These are phyloP conservation scores for Cinnamomum micranthum DNA, from an alignment of 164 flowering plant genomes.

Conservation along the genomic window DNA sequence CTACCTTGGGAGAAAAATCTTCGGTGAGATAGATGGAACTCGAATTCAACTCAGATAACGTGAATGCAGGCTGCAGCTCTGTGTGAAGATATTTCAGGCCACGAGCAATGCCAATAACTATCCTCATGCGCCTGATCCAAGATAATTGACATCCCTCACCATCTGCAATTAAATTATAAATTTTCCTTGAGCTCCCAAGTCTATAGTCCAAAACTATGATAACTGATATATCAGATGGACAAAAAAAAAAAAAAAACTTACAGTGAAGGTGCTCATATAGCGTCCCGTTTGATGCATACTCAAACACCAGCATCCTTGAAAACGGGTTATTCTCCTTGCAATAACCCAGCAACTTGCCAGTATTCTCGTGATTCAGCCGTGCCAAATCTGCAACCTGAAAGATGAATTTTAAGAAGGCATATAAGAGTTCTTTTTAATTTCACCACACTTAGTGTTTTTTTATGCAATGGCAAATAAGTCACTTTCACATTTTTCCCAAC, in stretches of 20 bases:
- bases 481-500: neutral
- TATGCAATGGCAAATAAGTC: neutral
- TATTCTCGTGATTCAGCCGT: conserved; percentile 71
- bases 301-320: conserved; percentile 92
- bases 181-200: conserved; percentile 3
- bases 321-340: conserved; percentile 77
- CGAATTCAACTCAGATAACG: conserved; percentile 68
- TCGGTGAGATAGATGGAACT: conserved; percentile 83
- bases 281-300: conserved; percentile 95
- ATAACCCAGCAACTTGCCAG: conserved; percentile 78
- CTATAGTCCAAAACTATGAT: neutral
- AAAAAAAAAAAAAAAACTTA: conserved; percentile 31
- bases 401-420: conserved; percentile 1
- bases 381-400: conserved; percentile 91
- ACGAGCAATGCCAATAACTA: conserved; percentile 74
- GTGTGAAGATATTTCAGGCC: conserved; percentile 86
- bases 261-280: conserved; percentile 90
- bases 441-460: neutral
- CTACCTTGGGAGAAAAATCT: conserved; percentile 90
- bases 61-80: conserved; percentile 77
- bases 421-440: neutral
- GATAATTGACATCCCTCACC: conserved; percentile 84
- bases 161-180: conserved; percentile 37
- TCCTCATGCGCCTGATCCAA: conserved; percentile 90
- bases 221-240: neutral